A percentile compares a stretch with the other conserved stretches of the same genome.
Evolutionary conservation across 2,329 filamentous ascomycete genomes (phyloP).

Genomic region (Colletotrichum musicola): DNA sequence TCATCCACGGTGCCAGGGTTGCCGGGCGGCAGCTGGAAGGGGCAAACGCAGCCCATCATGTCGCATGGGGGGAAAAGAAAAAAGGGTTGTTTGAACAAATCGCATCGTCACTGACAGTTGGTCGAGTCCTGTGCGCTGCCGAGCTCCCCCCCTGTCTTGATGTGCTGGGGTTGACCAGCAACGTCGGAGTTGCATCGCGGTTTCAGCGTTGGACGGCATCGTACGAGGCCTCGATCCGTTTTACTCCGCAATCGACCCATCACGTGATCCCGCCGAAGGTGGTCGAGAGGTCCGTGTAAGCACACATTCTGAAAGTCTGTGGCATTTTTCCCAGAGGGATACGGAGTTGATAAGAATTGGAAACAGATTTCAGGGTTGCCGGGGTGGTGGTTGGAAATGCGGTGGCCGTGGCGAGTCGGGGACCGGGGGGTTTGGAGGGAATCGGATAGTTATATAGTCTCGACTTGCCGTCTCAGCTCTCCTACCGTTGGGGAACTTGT

Average conservation of each 20-base stretch:
- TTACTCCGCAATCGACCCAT: slow-evolving; percentile 33
- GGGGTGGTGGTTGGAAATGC: not conserved
- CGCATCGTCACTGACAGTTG: not conserved
- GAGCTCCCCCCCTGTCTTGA: not conserved
- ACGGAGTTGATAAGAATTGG: not conserved
- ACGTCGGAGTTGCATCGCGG: slow-evolving; percentile 32
- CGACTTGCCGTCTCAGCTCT: not conserved
- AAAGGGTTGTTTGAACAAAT: too few species aligned
- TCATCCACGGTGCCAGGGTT: not conserved
- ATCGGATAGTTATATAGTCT: slow-evolving; percentile 11
- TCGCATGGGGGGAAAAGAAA: not conserved
- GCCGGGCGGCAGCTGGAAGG: not conserved
- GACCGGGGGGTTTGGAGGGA: not conserved
- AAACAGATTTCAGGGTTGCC: slow-evolving; percentile 19
- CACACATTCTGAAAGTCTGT: not conserved
- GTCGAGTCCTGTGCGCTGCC: not conserved
- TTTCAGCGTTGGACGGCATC: slow-evolving; percentile 38
- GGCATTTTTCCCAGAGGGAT: not conserved
- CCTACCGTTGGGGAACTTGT: too few species aligned
- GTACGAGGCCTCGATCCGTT: slow-evolving; percentile 34
- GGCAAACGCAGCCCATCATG: not conserved
- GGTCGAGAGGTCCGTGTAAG: slow-evolving; percentile 30
- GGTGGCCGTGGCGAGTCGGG: slow-evolving; percentile 3
- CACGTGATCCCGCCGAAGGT: slow-evolving; percentile 13
- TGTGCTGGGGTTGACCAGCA: slow-evolving; percentile 1